phyloP scores from a whole-genome alignment of 331 rosid genomes.

The Malus hybrid region DNA sequence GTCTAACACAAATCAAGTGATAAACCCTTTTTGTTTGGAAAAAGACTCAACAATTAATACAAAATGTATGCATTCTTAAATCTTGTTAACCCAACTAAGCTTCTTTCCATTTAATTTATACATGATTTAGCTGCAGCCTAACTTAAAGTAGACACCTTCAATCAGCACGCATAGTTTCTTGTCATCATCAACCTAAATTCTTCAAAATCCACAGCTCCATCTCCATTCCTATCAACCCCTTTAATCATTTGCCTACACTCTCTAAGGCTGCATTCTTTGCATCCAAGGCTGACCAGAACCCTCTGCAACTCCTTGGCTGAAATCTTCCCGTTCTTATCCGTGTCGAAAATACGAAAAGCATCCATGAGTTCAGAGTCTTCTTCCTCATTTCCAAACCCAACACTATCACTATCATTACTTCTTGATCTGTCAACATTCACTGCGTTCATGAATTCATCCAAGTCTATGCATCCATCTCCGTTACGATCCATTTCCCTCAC shows the following conservation, averaged over 20 bases:
- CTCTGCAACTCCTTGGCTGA: constrained; percentile 45
- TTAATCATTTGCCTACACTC: constrained; percentile 60
- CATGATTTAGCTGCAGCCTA: neutral
- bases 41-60: neutral
- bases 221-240: constrained; percentile 60
- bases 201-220: constrained; percentile 70
- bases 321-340: constrained; percentile 51
- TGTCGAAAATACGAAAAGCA: constrained; percentile 56
- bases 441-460: constrained; percentile 64
- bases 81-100: neutral
- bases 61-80: neutral
- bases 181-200: constrained; percentile 69
- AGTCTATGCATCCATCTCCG: constrained; percentile 59
- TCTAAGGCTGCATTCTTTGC: constrained; percentile 38
- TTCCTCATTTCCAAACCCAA: neutral
- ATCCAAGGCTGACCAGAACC: constrained; percentile 53
- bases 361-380: constrained; percentile 38
- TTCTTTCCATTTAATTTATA: neutral
- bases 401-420: neutral
- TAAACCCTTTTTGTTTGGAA: neutral
- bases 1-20: neutral
- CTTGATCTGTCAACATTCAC: constrained; percentile 13
- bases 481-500: constrained; percentile 46
- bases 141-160: neutral
- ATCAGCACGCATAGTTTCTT: constrained; percentile 1